phyloP scores from a whole-genome alignment of 2,329 filamentous ascomycete genomes.

The Alternaria alternata region DNA sequence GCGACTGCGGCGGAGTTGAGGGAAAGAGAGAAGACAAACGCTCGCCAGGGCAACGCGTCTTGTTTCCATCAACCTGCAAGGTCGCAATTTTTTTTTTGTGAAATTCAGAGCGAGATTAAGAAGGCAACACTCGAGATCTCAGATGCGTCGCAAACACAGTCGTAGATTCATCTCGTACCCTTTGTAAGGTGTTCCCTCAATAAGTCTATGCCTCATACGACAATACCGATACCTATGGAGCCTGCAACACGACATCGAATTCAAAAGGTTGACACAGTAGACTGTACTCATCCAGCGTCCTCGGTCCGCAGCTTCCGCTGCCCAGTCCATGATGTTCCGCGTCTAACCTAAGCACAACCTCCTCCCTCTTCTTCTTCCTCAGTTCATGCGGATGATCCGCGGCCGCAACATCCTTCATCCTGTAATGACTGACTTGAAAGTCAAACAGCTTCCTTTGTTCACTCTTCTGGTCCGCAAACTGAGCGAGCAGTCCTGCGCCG shows the following conservation, averaged over 20 bases:
- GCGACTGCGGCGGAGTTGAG: neutral
- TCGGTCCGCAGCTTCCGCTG: conserved; percentile 69
- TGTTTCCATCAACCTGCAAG: neutral
- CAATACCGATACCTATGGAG: neutral
- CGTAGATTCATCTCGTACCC: neutral
- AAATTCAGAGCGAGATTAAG: neutral
- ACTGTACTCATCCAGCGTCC: conserved; percentile 54
- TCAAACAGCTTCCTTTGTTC: conserved; percentile 35
- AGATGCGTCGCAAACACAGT: neutral
- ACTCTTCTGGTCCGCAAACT: conserved; percentile 37
- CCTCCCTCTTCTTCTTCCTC: conserved; percentile 60
- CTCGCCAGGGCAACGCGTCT: neutral
- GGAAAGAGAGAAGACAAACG: neutral
- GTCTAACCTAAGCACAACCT: conserved; percentile 67
- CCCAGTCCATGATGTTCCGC: conserved; percentile 70
- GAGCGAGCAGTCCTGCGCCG: conserved; percentile 28
- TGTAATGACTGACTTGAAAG: conserved; percentile 66
- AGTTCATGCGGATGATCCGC: conserved; percentile 72
- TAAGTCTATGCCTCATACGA: neutral
- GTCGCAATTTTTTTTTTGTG: neutral
- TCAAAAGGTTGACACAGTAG: conserved; percentile 50
- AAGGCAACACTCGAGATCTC: neutral
- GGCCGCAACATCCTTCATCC: conserved; percentile 61
- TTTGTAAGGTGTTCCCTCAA: neutral
- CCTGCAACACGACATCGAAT: conserved; percentile 43